Evolutionary conservation across 2,329 filamentous ascomycete genomes (phyloP).

Genomic region (Trichoderma atroviride): DNA sequence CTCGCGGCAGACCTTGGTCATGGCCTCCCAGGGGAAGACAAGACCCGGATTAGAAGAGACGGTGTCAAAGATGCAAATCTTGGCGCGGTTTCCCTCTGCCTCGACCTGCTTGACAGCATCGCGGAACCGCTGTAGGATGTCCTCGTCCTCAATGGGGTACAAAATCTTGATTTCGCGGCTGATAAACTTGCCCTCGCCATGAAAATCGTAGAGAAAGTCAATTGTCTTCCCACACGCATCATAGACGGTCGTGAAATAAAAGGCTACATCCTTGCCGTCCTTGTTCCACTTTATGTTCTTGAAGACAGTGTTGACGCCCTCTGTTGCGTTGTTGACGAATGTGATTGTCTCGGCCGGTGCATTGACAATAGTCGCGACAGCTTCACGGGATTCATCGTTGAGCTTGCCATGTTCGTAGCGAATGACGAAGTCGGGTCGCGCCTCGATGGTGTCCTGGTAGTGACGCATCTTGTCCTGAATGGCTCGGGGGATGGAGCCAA

Average conservation of each 20-base stretch:
- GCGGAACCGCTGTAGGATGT: conserved; percentile 64
- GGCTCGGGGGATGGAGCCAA: conserved; percentile 70
- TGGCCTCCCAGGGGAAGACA: conserved; percentile 72
- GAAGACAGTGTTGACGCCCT: conserved; percentile 28
- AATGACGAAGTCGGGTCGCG: conserved; percentile 61
- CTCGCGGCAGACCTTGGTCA: conserved; percentile 66
- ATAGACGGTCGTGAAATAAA: conserved; percentile 81
- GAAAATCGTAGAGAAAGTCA: conserved; percentile 36
- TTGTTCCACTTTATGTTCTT: conserved; percentile 39
- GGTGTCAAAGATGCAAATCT: conserved; percentile 72
- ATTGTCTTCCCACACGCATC: conserved; percentile 71
- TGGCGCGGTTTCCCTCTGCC: conserved; percentile 62
- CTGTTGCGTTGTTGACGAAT: conserved; percentile 69
- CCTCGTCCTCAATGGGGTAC: conserved; percentile 72
- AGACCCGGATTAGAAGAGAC: conserved; percentile 80
- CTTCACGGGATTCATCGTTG: conserved; percentile 57
- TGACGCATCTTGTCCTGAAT: conserved; percentile 62
- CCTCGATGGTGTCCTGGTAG: conserved; percentile 70
- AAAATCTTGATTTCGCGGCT: conserved; percentile 59
- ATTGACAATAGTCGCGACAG: conserved; percentile 67
- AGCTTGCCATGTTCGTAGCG: conserved; percentile 59
- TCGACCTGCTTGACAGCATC: conserved; percentile 57
- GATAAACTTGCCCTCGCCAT: conserved; percentile 46
- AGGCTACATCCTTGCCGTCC: conserved; percentile 74
- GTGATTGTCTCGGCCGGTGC: conserved; percentile 69